These are phyloP conservation scores for Infundibulicybe gibba DNA, from an alignment of 768 basidiomycete genomes.

Conservation along the genomic window DNA sequence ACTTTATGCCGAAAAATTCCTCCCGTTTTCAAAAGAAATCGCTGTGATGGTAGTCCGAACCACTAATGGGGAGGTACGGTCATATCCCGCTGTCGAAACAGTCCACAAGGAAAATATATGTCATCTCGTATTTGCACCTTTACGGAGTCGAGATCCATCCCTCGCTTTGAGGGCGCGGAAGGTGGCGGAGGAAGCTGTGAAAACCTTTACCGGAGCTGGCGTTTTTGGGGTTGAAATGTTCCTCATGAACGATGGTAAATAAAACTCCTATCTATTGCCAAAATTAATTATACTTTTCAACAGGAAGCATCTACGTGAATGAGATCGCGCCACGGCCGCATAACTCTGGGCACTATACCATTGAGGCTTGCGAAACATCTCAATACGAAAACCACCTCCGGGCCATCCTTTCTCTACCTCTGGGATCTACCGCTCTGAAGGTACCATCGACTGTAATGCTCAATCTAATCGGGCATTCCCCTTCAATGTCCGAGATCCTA, in stretches of 20 bases:
- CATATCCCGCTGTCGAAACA: slow-evolving; percentile 94
- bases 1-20: slow-evolving; percentile 93
- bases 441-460: slow-evolving; percentile 90
- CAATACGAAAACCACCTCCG: slow-evolving; percentile 98
- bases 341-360: slow-evolving; percentile 98
- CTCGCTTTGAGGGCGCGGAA: slow-evolving; percentile 58
- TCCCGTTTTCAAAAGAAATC: slow-evolving; percentile 83
- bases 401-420: slow-evolving; percentile 84
- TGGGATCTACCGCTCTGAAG: slow-evolving; percentile 85
- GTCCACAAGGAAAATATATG: slow-evolving; percentile 93
- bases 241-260: slow-evolving; percentile 75
- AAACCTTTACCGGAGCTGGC: slow-evolving; percentile 81
- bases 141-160: slow-evolving; percentile 56
- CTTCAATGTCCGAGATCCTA: slow-evolving; percentile 57
- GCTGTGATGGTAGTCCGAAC: slow-evolving; percentile 97
- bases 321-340: slow-evolving; percentile 98
- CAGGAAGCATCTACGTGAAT: slow-evolving; percentile 77
- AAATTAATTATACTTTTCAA: neutral
- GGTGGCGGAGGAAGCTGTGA: slow-evolving; percentile 80
- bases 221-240: slow-evolving; percentile 99
- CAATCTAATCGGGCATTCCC: slow-evolving; percentile 87
- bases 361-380: slow-evolving; percentile 94
- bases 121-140: slow-evolving; percentile 87
- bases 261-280: neutral
- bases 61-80: slow-evolving; percentile 63